phyloP scores from a whole-genome alignment of 805 yeast genomes.

The Candida quercuum region DNA sequence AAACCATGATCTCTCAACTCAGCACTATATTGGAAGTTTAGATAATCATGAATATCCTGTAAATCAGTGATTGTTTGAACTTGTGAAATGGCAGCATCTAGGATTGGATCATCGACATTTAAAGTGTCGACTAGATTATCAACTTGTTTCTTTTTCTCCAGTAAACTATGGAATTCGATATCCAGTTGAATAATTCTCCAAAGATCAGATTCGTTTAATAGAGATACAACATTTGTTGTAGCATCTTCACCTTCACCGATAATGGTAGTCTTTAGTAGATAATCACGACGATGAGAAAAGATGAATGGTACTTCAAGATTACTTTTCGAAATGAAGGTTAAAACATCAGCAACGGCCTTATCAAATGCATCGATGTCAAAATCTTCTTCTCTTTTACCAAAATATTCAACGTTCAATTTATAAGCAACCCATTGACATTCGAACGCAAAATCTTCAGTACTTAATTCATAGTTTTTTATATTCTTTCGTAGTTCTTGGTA shows the following conservation, averaged over 20 bases:
- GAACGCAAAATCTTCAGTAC: slow-evolving; percentile 58
- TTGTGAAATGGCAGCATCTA: slow-evolving; percentile 47
- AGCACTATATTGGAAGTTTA: slow-evolving; percentile 61
- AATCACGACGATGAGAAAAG: slow-evolving; percentile 93
- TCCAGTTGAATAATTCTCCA: slow-evolving; percentile 90
- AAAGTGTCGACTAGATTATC: slow-evolving; percentile 50
- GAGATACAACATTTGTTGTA: slow-evolving; percentile 32
- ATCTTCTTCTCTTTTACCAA: slow-evolving; percentile 24
- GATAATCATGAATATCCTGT: slow-evolving; percentile 82
- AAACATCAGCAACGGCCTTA: slow-evolving; percentile 65
- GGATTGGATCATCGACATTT: slow-evolving; percentile 50
- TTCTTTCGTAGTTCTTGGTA: slow-evolving; percentile 69
- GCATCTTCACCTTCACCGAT: slow-evolving; percentile 38
- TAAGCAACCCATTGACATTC: slow-evolving; percentile 83
- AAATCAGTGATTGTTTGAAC: slow-evolving; percentile 68
- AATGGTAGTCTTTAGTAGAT: slow-evolving; percentile 55
- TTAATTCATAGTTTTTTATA: slow-evolving; percentile 62
- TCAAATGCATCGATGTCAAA: slow-evolving; percentile 42
- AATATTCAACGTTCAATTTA: slow-evolving; percentile 53
- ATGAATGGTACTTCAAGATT: slow-evolving; percentile 90
- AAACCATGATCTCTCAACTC: slow-evolving; percentile 32
- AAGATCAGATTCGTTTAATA: slow-evolving; percentile 74
- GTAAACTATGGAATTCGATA: slow-evolving; percentile 79
- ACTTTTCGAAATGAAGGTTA: slow-evolving; percentile 69
- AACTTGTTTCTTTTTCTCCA: slow-evolving; percentile 66